phyloP scores from a whole-genome alignment of 192 early-diverging fungal genomes.

The Martensiomyces pterosporus region DNA sequence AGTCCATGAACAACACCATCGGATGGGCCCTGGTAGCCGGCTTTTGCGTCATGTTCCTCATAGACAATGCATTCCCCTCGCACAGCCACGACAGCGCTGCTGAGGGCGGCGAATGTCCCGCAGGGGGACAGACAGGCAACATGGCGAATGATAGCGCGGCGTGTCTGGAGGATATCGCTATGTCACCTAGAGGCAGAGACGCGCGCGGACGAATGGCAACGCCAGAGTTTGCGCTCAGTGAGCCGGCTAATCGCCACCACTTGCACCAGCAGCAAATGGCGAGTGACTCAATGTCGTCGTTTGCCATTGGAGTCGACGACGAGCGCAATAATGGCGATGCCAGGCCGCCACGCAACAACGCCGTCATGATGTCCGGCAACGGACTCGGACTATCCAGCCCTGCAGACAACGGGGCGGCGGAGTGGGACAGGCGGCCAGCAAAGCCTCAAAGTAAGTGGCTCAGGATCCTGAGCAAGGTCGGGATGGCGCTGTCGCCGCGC shows the following conservation, averaged over 20 bases:
- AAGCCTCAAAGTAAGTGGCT: constrained; percentile 39
- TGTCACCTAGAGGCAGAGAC: no score
- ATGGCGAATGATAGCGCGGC: constrained; percentile 28
- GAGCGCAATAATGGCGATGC: neutral
- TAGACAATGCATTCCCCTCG: constrained; percentile 56
- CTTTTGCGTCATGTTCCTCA: constrained; percentile 86
- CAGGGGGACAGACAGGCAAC: neutral
- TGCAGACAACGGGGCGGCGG: no score
- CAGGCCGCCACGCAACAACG: constrained; percentile 4
- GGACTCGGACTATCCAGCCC: constrained; percentile 21
- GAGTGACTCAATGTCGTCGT: constrained; percentile 9
- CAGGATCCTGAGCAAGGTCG: constrained; percentile 14
- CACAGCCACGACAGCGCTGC: constrained; percentile 3
- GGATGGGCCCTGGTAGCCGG: constrained; percentile 77
- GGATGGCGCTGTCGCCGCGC: constrained; percentile 30
- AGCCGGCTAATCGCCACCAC: neutral
- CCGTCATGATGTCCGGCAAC: constrained; percentile 11
- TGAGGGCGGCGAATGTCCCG: neutral
- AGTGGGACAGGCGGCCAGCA: constrained; percentile 19
- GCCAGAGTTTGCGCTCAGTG: constrained; percentile 29
- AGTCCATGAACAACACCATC: constrained; percentile 52
- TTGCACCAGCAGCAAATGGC: constrained; percentile 1
- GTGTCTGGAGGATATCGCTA: constrained; percentile 36
- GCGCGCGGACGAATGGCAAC: no score
- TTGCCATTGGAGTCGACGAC: constrained; percentile 15